These are phyloP conservation scores for Paratinospora sagittata DNA, from an alignment of 164 flowering plant genomes.

Conservation along the genomic window DNA sequence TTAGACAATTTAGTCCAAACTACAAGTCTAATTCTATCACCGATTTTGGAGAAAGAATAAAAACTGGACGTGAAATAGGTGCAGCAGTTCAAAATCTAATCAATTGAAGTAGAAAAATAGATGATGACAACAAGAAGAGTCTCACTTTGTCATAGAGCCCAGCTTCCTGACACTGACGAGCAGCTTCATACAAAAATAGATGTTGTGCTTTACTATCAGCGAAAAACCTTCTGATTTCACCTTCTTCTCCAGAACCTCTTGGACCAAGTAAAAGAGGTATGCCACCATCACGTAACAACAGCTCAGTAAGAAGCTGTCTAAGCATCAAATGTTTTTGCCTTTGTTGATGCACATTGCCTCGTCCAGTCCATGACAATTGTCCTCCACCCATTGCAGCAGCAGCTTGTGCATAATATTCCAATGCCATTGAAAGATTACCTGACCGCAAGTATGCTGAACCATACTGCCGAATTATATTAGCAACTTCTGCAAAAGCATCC, in stretches of 20 bases:
- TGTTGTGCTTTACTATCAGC: constrained; percentile 50
- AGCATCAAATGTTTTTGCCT: constrained; percentile 80
- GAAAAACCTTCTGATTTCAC: constrained; percentile 68
- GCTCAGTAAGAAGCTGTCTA: constrained; percentile 80
- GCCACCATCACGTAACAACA: constrained; percentile 79
- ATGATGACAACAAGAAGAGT: constrained; percentile 9
- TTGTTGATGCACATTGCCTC: constrained; percentile 71
- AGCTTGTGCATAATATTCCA: constrained; percentile 96
- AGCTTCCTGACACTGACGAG: constrained; percentile 82
- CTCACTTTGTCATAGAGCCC: constrained; percentile 86
- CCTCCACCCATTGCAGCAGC: constrained; percentile 97
- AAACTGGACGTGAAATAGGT: neutral
- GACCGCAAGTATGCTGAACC: constrained; percentile 66
- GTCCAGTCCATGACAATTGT: constrained; percentile 74
- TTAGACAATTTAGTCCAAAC: too few species aligned
- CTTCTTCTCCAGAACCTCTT: constrained; percentile 92
- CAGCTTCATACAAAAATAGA: constrained; percentile 89
- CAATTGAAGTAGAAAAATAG: neutral
- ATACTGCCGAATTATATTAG: constrained; percentile 86
- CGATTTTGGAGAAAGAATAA: too few species aligned
- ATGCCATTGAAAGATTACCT: constrained; percentile 60
- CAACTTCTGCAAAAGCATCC: constrained; percentile 90
- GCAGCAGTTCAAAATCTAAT: neutral
- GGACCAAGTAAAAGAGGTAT: constrained; percentile 75
- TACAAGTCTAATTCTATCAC: too few species aligned